Percentiles rank a stretch among this genome's conserved stretches.
phyloP scores from a whole-genome alignment of 2,329 filamentous ascomycete species.

The Calycina marina region DNA sequence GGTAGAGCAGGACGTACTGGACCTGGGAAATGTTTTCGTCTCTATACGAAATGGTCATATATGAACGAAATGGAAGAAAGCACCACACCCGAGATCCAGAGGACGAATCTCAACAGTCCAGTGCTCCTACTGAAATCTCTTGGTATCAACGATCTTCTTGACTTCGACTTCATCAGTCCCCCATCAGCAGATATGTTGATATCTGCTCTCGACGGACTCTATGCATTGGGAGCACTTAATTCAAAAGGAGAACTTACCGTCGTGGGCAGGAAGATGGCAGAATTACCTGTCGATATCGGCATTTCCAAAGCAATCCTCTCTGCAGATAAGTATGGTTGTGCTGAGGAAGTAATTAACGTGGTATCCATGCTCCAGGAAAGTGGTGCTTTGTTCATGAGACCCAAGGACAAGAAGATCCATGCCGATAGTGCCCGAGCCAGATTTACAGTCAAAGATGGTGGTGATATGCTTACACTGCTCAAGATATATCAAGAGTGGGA shows the following conservation, averaged over 20 bases:
- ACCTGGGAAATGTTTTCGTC: conserved; percentile 80
- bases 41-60: conserved; percentile 89
- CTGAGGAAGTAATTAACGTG: conserved; percentile 82
- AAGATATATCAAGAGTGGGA: conserved; percentile 96
- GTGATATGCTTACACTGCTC: conserved; percentile 75
- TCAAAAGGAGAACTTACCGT: conserved; percentile 82
- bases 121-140: conserved; percentile 98
- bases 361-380: conserved; percentile 90
- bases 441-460: conserved; percentile 81
- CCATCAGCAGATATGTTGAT: conserved; percentile 97
- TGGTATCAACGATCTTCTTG: conserved; percentile 94
- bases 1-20: conserved; percentile 86
- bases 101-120: conserved; percentile 81
- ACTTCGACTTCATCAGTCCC: conserved; percentile 99
- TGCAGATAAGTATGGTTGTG: conserved; percentile 79
- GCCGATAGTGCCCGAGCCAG: conserved; percentile 80
- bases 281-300: conserved; percentile 88
- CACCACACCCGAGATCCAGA: conserved; percentile 83
- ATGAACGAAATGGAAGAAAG: conserved; percentile 91
- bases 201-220: conserved; percentile 87
- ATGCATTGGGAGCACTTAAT: conserved; percentile 79
- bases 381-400: conserved; percentile 79
- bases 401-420: conserved; percentile 94
- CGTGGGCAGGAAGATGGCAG: conserved; percentile 83
- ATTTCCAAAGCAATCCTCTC: conserved; percentile 79